Evolutionary conservation across 1,284 basidiomycete species (phyloP).

Genomic region (Ustilago lituana): DNA sequence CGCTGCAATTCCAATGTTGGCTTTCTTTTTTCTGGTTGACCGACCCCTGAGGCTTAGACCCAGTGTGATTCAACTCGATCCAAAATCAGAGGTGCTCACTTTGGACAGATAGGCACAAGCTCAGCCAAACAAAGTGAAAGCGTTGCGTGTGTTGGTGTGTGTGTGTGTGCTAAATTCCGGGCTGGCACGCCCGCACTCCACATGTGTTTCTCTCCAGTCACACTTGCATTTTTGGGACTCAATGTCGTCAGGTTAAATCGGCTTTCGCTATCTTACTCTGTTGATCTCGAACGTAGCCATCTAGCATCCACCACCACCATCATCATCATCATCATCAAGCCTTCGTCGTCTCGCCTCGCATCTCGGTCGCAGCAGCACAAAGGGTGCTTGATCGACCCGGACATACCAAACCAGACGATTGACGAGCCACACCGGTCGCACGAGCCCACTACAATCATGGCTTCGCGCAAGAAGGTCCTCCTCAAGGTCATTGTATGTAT

Average conservation of each 20-base stretch:
- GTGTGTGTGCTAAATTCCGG: slow-evolving; percentile 8
- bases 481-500: slow-evolving; percentile 75
- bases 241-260: too few species aligned
- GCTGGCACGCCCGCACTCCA: slow-evolving; percentile 12
- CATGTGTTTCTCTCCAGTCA: slow-evolving; percentile 4
- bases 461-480: slow-evolving; percentile 78
- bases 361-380: too few species aligned
- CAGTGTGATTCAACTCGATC: neutral
- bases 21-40: too few species aligned
- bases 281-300: slow-evolving; percentile 12
- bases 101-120: too few species aligned
- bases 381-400: too few species aligned
- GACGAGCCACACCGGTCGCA: too few species aligned
- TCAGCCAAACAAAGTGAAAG: neutral
- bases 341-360: neutral
- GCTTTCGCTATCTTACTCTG: slow-evolving; percentile 19
- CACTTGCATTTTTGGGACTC: too few species aligned
- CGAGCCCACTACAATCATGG: slow-evolving; percentile 66
- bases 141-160: slow-evolving; percentile 4
- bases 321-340: neutral
- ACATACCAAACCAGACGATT: too few species aligned
- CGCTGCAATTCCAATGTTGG: too few species aligned
- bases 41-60: slow-evolving; percentile 1
- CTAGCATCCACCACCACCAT: neutral
- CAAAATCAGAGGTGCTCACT: too few species aligned